Conservation (phyloP, 176 grass and related monocot genomes). For the Eleusine indica region DNA sequence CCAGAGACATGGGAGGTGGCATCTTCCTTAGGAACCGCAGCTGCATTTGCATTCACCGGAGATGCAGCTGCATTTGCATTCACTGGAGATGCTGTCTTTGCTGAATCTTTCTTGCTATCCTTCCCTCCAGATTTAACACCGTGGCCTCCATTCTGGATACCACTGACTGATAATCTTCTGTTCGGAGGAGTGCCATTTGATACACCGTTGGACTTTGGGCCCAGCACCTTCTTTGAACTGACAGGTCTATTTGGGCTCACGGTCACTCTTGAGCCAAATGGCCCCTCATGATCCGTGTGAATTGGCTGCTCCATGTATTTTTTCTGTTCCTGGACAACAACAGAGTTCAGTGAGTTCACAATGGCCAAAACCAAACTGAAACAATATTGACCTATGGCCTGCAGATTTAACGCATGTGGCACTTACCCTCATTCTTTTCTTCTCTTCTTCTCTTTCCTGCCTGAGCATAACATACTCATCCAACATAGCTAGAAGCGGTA, state of each 20-base stretch:
- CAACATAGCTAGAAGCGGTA: conserved; percentile 94
- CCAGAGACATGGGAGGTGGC: conserved; percentile 46
- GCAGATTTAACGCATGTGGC: conserved; percentile 23
- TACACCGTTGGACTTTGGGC: conserved; percentile 64
- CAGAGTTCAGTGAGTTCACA: background rate
- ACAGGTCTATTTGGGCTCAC: conserved; percentile 71
- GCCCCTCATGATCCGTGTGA: conserved; percentile 65
- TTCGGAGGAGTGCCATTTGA: conserved; percentile 64
- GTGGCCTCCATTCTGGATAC: conserved; percentile 54
- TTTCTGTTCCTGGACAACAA: conserved; percentile 79
- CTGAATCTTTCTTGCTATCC: conserved; percentile 60
- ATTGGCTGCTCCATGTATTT: conserved; percentile 60
- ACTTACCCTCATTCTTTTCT: conserved; percentile 82
- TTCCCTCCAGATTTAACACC: conserved; percentile 60
- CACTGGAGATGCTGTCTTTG: conserved; percentile 42
- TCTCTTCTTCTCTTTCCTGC: conserved; percentile 97
- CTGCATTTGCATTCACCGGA: conserved; percentile 4
- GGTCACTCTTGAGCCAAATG: conserved; percentile 63
- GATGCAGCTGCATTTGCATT: conserved; percentile 27
- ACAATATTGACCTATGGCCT: background rate
- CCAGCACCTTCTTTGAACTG: conserved; percentile 67
- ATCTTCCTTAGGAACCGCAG: conserved; percentile 51
- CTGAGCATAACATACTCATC: conserved; percentile 98
- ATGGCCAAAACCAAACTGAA: background rate
- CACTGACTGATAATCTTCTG: conserved; percentile 77